phyloP scores from a whole-genome alignment of 805 yeast genomes.

The Myxozyma melibiosi region DNA sequence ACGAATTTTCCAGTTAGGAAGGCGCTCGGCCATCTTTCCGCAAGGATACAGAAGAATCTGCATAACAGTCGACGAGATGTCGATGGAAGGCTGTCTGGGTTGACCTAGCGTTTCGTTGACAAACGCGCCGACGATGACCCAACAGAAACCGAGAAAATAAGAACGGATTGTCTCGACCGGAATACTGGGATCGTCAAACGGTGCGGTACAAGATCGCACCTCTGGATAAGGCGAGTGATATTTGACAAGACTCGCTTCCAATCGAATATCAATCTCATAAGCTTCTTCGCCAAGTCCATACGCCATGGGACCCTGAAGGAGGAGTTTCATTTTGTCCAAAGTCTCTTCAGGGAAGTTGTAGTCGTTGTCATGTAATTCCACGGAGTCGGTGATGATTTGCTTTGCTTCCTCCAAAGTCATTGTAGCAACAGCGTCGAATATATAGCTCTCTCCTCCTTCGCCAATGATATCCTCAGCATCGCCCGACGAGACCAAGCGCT shows the following conservation, averaged over 20 bases:
- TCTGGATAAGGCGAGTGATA: slow-evolving; percentile 48
- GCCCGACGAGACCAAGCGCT: slow-evolving; percentile 17
- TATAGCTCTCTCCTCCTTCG: slow-evolving; percentile 42
- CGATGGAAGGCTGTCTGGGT: slow-evolving; percentile 57
- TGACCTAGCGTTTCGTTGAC: slow-evolving; percentile 61
- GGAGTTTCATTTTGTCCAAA: slow-evolving; percentile 39
- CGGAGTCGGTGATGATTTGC: background rate
- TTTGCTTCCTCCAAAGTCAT: slow-evolving; percentile 36
- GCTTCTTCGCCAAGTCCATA: slow-evolving; percentile 21
- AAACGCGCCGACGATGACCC: slow-evolving; percentile 61
- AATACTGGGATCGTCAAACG: slow-evolving; percentile 53
- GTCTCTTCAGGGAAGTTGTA: slow-evolving; percentile 48
- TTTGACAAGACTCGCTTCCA: slow-evolving; percentile 18
- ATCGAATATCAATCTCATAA: slow-evolving; percentile 41
- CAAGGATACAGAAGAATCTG: slow-evolving; percentile 62
- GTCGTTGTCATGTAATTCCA: slow-evolving; percentile 48
- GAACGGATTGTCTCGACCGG: slow-evolving; percentile 57
- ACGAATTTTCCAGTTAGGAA: slow-evolving; percentile 44
- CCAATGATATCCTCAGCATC: slow-evolving; percentile 19
- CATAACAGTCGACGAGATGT: slow-evolving; percentile 56
- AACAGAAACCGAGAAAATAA: slow-evolving; percentile 54
- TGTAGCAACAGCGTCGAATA: slow-evolving; percentile 44
- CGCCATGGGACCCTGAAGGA: slow-evolving; percentile 18
- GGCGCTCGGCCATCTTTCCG: slow-evolving; percentile 50
- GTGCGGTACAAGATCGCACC: slow-evolving; percentile 58